Evolutionary conservation across 2,329 filamentous ascomycete species (phyloP).

Genomic region (Myriangium duriaei): DNA sequence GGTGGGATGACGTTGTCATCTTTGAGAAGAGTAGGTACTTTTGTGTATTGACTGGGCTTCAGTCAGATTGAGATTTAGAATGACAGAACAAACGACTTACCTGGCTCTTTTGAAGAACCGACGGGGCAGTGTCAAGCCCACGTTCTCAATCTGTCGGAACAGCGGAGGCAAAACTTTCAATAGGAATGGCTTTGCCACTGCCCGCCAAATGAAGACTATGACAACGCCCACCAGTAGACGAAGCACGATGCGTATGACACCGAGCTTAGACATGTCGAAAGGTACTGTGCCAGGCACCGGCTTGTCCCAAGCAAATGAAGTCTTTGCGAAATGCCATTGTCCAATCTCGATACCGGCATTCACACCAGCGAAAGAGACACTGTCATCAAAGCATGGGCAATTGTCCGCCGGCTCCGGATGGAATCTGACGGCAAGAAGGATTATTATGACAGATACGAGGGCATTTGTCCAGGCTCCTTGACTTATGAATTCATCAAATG

Average conservation of each 20-base stretch:
- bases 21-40: slow-evolving; percentile 58
- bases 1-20: slow-evolving; percentile 83
- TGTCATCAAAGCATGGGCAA: slow-evolving; percentile 94
- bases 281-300: slow-evolving; percentile 49
- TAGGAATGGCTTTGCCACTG: slow-evolving; percentile 72
- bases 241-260: slow-evolving; percentile 48
- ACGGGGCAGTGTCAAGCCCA: slow-evolving; percentile 68
- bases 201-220: slow-evolving; percentile 80
- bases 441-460: slow-evolving; percentile 48
- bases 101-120: slow-evolving; percentile 86
- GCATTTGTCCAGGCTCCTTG: slow-evolving; percentile 53
- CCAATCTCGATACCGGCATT: slow-evolving; percentile 74
- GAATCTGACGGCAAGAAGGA: slow-evolving; percentile 69
- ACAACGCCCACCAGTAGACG: slow-evolving; percentile 71
- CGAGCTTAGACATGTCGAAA: slow-evolving; percentile 54
- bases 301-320: slow-evolving; percentile 38
- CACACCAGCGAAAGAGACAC: slow-evolving; percentile 82
- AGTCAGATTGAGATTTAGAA: slow-evolving; percentile 3
- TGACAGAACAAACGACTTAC: slow-evolving; percentile 28
- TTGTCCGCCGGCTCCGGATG: slow-evolving; percentile 95
- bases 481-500: slow-evolving; percentile 60
- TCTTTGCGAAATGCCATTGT: slow-evolving; percentile 66
- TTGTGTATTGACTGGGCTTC: slow-evolving; percentile 56
- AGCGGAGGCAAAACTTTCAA: slow-evolving; percentile 69
- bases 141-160: slow-evolving; percentile 72